Evolutionary conservation across 768 basidiomycete species (phyloP).

Genomic region (Hemileccinum rubropunctum): DNA sequence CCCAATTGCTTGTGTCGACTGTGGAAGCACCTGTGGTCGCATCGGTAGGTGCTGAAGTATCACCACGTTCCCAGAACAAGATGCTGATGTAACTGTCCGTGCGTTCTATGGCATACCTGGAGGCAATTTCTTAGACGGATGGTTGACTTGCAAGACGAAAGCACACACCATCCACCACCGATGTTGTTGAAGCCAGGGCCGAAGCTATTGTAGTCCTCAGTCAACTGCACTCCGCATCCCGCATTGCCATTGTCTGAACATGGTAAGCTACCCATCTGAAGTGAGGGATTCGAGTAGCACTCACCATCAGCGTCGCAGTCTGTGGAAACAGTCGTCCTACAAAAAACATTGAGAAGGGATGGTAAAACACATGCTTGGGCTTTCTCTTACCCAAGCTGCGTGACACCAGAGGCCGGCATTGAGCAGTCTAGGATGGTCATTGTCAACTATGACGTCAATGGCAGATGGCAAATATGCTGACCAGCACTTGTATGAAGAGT

Average conservation of each 20-base stretch:
- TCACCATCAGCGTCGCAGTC: constrained; percentile 23
- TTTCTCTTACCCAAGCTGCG: constrained; percentile 24
- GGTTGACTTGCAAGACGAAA: neutral
- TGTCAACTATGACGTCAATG: neutral
- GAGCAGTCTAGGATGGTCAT: constrained; percentile 19
- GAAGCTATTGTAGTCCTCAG: constrained; percentile 24
- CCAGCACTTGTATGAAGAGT: constrained; percentile 57
- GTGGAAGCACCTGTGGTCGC: constrained; percentile 20
- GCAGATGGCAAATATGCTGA: constrained; percentile 15
- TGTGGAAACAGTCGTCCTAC: constrained; percentile 20
- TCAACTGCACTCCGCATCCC: constrained; percentile 36
- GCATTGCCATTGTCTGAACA: constrained; percentile 28
- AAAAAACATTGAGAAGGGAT: neutral
- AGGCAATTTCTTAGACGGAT: neutral
- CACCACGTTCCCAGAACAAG: constrained; percentile 41
- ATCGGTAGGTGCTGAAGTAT: constrained; percentile 32
- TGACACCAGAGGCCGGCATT: constrained; percentile 22
- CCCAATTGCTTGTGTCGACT: constrained; percentile 27
- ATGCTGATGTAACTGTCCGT: constrained; percentile 34
- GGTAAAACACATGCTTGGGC: neutral
- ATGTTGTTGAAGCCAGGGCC: constrained; percentile 30
- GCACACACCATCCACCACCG: constrained; percentile 39
- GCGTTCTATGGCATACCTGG: constrained; percentile 40
- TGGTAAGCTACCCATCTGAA: neutral
- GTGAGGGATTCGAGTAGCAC: neutral